Conservation (phyloP, 2,329 filamentous ascomycete genomes). For the Penicillium sumatraense region DNA sequence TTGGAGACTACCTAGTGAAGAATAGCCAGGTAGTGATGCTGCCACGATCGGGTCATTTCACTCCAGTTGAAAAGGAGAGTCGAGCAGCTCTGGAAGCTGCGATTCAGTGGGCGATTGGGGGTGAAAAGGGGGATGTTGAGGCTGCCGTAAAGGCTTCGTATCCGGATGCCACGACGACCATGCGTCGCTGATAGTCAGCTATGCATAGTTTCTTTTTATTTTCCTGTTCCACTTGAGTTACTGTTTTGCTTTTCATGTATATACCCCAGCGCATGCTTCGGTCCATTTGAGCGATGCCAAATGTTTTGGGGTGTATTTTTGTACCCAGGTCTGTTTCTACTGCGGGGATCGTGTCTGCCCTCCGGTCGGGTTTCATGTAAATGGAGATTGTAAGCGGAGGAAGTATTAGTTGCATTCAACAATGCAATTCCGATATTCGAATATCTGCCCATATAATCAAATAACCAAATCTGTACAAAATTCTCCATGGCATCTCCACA, state of each 20-base stretch:
- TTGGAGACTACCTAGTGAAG: constrained; percentile 55
- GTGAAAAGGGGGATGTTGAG: constrained; percentile 43
- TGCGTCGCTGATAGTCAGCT: constrained; percentile 33
- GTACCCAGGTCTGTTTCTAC: background rate
- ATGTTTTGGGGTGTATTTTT: background rate
- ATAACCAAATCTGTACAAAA: no score
- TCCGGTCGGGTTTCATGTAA: background rate
- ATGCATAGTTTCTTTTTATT: background rate
- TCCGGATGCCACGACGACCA: constrained; percentile 35
- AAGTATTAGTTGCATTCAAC: background rate
- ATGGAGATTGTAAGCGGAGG: background rate
- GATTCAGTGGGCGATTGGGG: constrained; percentile 43
- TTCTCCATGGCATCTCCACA: background rate
- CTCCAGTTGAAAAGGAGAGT: constrained; percentile 53
- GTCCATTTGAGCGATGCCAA: background rate
- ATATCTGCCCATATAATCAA: no score
- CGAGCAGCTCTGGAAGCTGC: constrained; percentile 48
- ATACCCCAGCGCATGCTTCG: no score
- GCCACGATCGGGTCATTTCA: constrained; percentile 58
- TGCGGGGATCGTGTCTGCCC: background rate
- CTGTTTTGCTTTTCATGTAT: no score
- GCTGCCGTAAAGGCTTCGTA: constrained; percentile 36
- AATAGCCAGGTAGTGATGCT: constrained; percentile 57
- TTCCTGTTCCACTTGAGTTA: no score
- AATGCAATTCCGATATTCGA: no score